Evolutionary conservation across 2,329 filamentous ascomycete genomes (phyloP).

Genomic region (Madurella mycetomatis): DNA sequence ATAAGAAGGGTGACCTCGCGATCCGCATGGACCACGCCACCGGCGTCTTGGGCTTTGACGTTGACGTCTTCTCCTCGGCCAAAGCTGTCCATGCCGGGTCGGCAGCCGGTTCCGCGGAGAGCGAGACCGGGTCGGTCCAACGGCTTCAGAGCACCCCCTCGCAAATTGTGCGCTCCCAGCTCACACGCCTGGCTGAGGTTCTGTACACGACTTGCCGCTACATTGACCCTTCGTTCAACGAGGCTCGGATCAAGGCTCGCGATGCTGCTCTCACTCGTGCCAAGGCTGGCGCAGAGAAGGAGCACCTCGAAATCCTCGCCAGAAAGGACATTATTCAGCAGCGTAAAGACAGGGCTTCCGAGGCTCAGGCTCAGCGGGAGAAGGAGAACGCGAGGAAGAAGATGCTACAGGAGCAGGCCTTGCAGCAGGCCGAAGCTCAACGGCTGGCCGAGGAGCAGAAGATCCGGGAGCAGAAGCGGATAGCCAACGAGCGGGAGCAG

Average conservation of each 20-base stretch:
- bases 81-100: slow-evolving; percentile 87
- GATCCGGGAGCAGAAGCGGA: slow-evolving; percentile 79
- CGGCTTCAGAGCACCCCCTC: slow-evolving; percentile 95
- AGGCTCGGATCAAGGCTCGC: slow-evolving; percentile 73
- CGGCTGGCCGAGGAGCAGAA: slow-evolving; percentile 89
- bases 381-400: slow-evolving; percentile 89
- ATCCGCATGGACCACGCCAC: slow-evolving; percentile 96
- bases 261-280: slow-evolving; percentile 76
- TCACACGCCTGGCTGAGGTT: slow-evolving; percentile 84
- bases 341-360: slow-evolving; percentile 93
- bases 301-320: slow-evolving; percentile 78
- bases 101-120: slow-evolving; percentile 79
- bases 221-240: slow-evolving; percentile 84
- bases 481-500: slow-evolving; percentile 82
- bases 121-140: slow-evolving; percentile 79
- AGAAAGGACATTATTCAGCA: slow-evolving; percentile 91
- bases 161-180: slow-evolving; percentile 93
- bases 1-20: slow-evolving; percentile 97
- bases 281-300: slow-evolving; percentile 82
- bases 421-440: slow-evolving; percentile 84
- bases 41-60: slow-evolving; percentile 93
- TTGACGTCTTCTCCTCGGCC: slow-evolving; percentile 94
- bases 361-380: slow-evolving; percentile 80
- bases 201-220: slow-evolving; percentile 94
- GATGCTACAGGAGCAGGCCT: slow-evolving; percentile 77